A percentile compares a stretch with the other conserved stretches of the same genome.
These are phyloP conservation scores for Samsoniella hepiali DNA, from an alignment of 2,329 filamentous ascomycete species.

Conservation along the genomic window DNA sequence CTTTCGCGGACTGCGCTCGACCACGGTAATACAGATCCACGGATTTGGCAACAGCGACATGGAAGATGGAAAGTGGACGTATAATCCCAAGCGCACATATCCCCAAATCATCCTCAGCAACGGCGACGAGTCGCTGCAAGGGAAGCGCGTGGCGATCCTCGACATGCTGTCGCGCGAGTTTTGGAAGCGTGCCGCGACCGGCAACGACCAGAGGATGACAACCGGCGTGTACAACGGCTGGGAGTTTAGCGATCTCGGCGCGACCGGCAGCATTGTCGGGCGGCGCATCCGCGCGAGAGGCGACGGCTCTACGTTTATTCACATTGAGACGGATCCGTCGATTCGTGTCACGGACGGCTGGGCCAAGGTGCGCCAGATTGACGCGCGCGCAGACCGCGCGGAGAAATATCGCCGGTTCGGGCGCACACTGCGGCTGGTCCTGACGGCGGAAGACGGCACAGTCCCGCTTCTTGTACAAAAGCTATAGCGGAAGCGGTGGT, in stretches of 20 bases:
- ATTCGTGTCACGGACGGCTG: conserved; percentile 11
- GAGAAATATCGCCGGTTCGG: conserved; percentile 8
- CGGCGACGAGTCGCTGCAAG: not conserved
- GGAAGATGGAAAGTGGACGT: conserved; percentile 6
- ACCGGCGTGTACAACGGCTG: conserved; percentile 12
- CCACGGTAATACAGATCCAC: conserved; percentile 4
- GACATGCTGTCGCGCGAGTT: conserved; percentile 10
- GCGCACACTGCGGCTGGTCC: not conserved
- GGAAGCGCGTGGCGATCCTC: conserved; percentile 7
- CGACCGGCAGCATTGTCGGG: conserved; percentile 11
- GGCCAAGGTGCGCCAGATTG: conserved; percentile 5
- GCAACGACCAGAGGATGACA: conserved; percentile 7
- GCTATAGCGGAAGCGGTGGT: not conserved
- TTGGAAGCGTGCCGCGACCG: not conserved
- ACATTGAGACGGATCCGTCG: conserved; percentile 8
- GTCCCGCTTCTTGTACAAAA: conserved; percentile 4
- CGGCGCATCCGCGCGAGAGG: not conserved
- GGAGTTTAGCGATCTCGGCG: conserved; percentile 11
- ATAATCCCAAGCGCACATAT: conserved; percentile 12
- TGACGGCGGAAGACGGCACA: not conserved
- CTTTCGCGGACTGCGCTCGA: not conserved
- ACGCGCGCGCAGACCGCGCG: not conserved
- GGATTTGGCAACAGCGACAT: conserved; percentile 13
- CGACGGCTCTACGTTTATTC: conserved; percentile 8
- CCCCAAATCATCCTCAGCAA: conserved; percentile 13